Conservation (phyloP, 345 rosid genomes). For the Acer negundo region DNA sequence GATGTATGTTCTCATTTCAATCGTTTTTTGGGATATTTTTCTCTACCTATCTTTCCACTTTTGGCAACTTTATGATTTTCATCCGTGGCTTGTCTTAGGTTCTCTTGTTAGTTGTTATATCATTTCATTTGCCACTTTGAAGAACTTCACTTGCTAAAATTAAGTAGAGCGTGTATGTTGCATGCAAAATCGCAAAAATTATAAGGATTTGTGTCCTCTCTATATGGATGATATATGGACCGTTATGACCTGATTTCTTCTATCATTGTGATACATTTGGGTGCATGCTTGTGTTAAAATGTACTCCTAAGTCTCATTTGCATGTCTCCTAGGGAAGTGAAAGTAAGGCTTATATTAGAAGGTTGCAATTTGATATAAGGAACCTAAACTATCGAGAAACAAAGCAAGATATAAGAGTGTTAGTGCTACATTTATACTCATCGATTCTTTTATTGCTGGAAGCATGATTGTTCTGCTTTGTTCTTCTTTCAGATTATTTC, state of each 20-base stretch:
- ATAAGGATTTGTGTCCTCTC: background rate
- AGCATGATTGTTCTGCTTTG: background rate
- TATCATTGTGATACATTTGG: background rate
- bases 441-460: background rate
- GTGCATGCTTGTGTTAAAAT: background rate
- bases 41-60: background rate
- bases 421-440: background rate
- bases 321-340: background rate
- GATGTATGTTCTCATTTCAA: constrained; percentile 22
- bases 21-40: constrained; percentile 8
- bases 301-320: background rate
- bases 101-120: constrained; percentile 4
- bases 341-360: background rate
- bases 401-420: background rate
- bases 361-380: background rate
- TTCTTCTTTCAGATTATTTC: background rate
- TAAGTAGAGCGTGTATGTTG: background rate
- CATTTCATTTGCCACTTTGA: background rate
- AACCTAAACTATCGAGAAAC: too few relatives aligned
- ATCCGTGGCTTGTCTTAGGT: background rate
- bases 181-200: background rate
- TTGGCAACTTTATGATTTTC: constrained; percentile 15
- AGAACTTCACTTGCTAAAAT: constrained; percentile 4
- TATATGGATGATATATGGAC: background rate
- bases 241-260: background rate